Evolutionary conservation across 2,329 filamentous ascomycete species (phyloP).

Genomic region (Calcarisporium arbuscula): DNA sequence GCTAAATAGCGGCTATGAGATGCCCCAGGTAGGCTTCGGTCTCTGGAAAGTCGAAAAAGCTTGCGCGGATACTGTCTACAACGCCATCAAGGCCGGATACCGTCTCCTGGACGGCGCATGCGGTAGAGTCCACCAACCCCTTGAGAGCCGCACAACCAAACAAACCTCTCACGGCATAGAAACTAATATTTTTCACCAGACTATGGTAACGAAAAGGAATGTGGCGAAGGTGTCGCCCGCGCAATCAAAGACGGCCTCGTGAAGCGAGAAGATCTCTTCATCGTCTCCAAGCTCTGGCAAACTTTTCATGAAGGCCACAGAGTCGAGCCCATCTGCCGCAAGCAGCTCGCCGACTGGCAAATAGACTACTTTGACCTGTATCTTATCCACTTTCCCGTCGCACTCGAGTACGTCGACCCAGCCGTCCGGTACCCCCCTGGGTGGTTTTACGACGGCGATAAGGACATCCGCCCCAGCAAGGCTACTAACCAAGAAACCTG

Average conservation of each 20-base stretch:
- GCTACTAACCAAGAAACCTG: slow-evolving; percentile 77
- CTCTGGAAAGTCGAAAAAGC: slow-evolving; percentile 79
- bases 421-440: slow-evolving; percentile 71
- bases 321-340: slow-evolving; percentile 68
- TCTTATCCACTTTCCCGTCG: slow-evolving; percentile 83
- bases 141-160: no score
- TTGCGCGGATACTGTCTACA: slow-evolving; percentile 71
- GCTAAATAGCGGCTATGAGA: slow-evolving; percentile 59
- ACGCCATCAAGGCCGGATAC: slow-evolving; percentile 60
- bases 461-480: slow-evolving; percentile 56
- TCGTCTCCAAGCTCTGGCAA: slow-evolving; percentile 92
- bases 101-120: slow-evolving; percentile 55
- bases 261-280: slow-evolving; percentile 82
- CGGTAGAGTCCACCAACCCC: slow-evolving; percentile 30
- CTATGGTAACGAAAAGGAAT: slow-evolving; percentile 78
- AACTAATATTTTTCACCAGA: slow-evolving; percentile 50
- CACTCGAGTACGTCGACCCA: slow-evolving; percentile 80
- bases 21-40: slow-evolving; percentile 72
- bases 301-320: slow-evolving; percentile 77
- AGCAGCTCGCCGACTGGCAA: slow-evolving; percentile 75
- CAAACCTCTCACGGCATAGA: no score
- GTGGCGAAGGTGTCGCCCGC: slow-evolving; percentile 67
- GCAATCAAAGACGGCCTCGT: slow-evolving; percentile 77
- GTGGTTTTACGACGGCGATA: slow-evolving; percentile 62
- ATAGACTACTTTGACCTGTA: slow-evolving; percentile 88